Evolutionary conservation across 108 stramenopile genomes (phyloP).

Genomic region (Seminavis robusta): DNA sequence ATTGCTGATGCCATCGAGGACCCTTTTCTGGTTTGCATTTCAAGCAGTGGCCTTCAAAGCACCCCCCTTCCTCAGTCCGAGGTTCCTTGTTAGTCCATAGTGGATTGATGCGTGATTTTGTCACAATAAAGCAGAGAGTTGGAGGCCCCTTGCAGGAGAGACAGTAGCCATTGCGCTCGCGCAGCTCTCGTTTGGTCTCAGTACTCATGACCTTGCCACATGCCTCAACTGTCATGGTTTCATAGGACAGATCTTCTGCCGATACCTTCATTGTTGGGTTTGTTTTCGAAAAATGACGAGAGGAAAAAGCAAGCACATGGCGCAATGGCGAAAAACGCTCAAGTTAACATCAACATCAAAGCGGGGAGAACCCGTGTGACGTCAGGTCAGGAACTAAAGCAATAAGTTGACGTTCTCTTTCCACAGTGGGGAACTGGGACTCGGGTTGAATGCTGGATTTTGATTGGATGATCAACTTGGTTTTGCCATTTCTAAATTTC

Average conservation of each 20-base stretch:
- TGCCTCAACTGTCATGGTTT: constrained; percentile 21
- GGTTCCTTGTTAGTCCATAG: constrained; percentile 23
- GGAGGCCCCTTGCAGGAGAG: constrained; percentile 21
- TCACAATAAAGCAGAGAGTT: constrained; percentile 16
- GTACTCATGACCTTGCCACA: constrained; percentile 19
- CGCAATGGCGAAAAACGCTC: no score
- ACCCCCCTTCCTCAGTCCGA: constrained; percentile 9
- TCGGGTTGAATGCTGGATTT: no score
- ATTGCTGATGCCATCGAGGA: not conserved
- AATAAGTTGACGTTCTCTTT: no score
- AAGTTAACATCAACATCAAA: no score
- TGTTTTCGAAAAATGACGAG: no score
- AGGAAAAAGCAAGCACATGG: no score
- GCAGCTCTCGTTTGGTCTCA: constrained; percentile 15
- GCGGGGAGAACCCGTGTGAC: no score
- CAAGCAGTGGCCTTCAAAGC: constrained; percentile 25
- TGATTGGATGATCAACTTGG: no score
- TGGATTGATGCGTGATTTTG: constrained; percentile 29
- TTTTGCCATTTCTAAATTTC: no score
- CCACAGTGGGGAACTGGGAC: no score
- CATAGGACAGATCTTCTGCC: constrained; percentile 27
- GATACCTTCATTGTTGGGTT: no score
- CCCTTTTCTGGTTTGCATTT: constrained; percentile 18
- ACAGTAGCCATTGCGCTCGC: constrained; percentile 28
- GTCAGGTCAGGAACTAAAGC: no score